Evolutionary conservation across 2,329 filamentous ascomycete species (phyloP), one percentile per base, ranked within the genome.

Genomic region (Fusarium sororula): DNA sequence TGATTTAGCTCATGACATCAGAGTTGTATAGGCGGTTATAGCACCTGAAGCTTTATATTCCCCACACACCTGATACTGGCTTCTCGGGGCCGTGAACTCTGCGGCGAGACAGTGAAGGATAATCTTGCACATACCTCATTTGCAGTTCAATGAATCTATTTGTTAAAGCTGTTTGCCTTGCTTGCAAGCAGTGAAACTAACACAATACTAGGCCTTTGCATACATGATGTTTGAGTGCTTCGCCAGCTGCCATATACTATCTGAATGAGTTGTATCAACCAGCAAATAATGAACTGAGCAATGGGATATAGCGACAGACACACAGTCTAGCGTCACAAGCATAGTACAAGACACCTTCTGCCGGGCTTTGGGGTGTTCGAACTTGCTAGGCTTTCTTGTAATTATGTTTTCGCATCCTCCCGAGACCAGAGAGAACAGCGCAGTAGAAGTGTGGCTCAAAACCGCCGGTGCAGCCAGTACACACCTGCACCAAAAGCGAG

Each of bases 401-500:
- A 18, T 41, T 26, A 20, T 54, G 22, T 38, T 38, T 20, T 20
- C 44, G 41, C 41, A 38, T 38, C 17, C 22, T 30, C 30, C 26
- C 30, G 24, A 50, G 53, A 39, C 39, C 12, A 55, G 44, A 51
- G 41, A n/a, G 39, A 42, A 24, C 24, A 35, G 13, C 14, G 22
- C 22, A 51, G 55, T 24, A 24, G 28, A 41, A 41, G 20, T 30
- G n/a, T 26, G 30, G 35, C 22, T 51, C 41, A 66, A 22, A 48
- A 56, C 35, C 48, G 37, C 50, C 41, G 38, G 53, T 72, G 58
- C 22, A 82, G 64, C 86, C 85, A 89, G 81, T 87, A 90, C 11
- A 81, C 78, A 10, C 84, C 84, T 12, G 85, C 73, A 14, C 83
- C 81, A 17, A 87, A 66, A 6, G 84, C 74, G 38, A 88, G 63